Evolutionary conservation across 2,329 filamentous ascomycete genomes (phyloP), one percentile per base, ranked within the genome.

Genomic region (Ilyonectria mors-panacis): DNA sequence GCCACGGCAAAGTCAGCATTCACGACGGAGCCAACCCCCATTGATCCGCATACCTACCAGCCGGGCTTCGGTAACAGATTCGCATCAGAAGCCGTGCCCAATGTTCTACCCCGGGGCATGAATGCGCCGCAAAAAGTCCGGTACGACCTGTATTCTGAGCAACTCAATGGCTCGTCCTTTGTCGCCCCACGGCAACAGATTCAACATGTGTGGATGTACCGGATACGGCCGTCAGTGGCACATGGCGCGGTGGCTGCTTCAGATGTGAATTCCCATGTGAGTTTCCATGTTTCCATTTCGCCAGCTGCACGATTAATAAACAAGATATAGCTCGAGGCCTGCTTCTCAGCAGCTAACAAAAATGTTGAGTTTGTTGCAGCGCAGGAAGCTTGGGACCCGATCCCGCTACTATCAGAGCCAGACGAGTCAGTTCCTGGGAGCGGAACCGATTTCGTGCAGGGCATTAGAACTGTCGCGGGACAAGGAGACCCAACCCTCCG

Each of bases 11-110:
- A 61, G 37, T 56, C 67, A 9, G 69, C 67, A 17, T 73, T 67
- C 59, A 62, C 65, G 13, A 73, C 74, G 2, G 55, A 56, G 35
- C 73, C 74, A 15, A 72, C 73, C 7, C 37, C 42, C 19, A 48
- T 51, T 76, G 66, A 84, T 82, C 76, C 86, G 78, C 78, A 89
- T 61, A 56, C 85, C 79, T 89, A 90, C 73, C 85, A 88, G 84
- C 76, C 83, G 21, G 88, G 87, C 21, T 89, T 89, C 71, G 84
- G 84, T 48, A 90, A 89, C 74, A 76, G 79, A 15, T 84, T 85
- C 65, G 79, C 81, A 60, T 84, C 83, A 23, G 83, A 85, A 70
- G 83, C 82, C 13, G 77, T 85, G 1, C 81, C 83, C 13, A 82
- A 81, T 42, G 83, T 81, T 21, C 79, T 86, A 19, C 84, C 84